Evolutionary conservation across 2,329 filamentous ascomycete genomes (phyloP), one percentile per base, ranked within the genome.

Genomic region (Lecanicillium sp.): DNA sequence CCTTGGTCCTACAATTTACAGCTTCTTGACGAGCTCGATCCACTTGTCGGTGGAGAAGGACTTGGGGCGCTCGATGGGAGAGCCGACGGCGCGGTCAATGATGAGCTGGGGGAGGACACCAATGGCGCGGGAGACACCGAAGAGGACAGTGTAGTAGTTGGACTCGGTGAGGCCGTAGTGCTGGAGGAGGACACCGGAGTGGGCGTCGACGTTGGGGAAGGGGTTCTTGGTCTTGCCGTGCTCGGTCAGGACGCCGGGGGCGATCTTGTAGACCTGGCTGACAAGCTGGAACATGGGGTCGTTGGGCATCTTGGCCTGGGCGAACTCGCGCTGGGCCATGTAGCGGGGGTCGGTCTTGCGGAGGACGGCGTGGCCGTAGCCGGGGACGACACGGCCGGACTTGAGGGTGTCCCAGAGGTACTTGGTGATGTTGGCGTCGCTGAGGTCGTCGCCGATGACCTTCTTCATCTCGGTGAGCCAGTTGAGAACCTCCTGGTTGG

Each of bases 211-310:
- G 78, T 97, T 97, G 73, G 93, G 93, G 82, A 81, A 97, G 59
- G 91, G 91, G 87, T 97, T 96, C 87, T 97, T 97, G 80, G 91
- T 97, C 88, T 98, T 98, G 77, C 93, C 93, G 79, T 98, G 93
- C 84, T 98, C 90, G 58, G 93, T 98, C 69, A 98, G 80, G 63
- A 98, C 93, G 65, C 86, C 87, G 57, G 93, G 93, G 56, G 93
- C 93, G 63, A 98, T 97, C 88, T 98, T 98, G 87, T 97, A 98
- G 62, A 98, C 93, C 79, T 98, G 93, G 81, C 87, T 94, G 76
- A 98, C 93, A 60, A 98, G 87, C 83, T 98, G 90, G 88, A 96
- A 98, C 90, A 98, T 94, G 64, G 91, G 90, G 81, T 97, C 93
- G 65, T 95, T 81, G 66, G 91, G 88, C 69, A 96, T 84, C 70